These are phyloP conservation scores for Diaporthe citri DNA, from an alignment of 2,329 filamentous ascomycete species.

Conservation along the genomic window DNA sequence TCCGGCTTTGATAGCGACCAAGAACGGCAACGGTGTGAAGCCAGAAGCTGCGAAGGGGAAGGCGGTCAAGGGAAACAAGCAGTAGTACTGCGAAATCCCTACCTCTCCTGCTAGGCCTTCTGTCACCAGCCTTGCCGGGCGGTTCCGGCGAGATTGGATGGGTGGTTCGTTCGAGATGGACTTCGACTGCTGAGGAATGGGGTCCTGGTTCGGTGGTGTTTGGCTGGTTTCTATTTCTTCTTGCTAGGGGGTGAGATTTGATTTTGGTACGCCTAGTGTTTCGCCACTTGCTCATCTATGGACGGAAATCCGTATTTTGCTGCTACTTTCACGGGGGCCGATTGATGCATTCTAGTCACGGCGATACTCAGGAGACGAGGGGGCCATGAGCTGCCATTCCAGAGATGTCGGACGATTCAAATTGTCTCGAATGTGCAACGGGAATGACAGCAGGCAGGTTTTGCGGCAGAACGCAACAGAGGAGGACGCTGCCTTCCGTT, in stretches of 20 bases:
- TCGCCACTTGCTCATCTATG: neutral
- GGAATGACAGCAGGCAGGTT: neutral
- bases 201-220: neutral
- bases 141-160: constrained; percentile 35
- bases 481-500: neutral
- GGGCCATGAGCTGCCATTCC: neutral
- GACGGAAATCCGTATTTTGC: neutral
- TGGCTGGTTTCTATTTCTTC: neutral
- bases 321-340: constrained; percentile 7
- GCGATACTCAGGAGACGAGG: neutral
- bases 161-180: constrained; percentile 39
- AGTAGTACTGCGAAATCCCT: constrained; percentile 36
- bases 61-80: constrained; percentile 37
- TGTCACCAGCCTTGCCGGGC: constrained; percentile 30
- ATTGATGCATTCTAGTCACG: neutral
- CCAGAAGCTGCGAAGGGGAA: constrained; percentile 35
- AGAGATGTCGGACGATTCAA: neutral
- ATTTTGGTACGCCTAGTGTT: neutral
- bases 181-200: constrained; percentile 33
- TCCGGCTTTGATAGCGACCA: constrained; percentile 44
- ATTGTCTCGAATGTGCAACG: constrained; percentile 1
- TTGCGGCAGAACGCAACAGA: neutral
- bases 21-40: constrained; percentile 35
- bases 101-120: constrained; percentile 21
- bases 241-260: neutral